These are phyloP conservation scores for Pyrenochaeta sp. DNA, from an alignment of 2,329 filamentous ascomycete species.

Conservation along the genomic window DNA sequence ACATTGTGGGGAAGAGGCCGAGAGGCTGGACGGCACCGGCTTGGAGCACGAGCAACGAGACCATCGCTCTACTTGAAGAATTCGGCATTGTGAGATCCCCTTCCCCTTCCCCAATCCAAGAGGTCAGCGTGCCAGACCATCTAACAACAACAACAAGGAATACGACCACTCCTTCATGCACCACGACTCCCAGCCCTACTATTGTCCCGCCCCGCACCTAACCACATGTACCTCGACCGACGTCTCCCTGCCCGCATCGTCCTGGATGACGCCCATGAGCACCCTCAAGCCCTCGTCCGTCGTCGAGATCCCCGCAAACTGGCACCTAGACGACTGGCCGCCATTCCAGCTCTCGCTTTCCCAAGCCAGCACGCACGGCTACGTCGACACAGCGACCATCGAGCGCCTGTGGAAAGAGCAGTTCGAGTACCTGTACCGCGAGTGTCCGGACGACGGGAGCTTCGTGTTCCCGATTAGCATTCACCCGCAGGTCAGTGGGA, in stretches of 20 bases:
- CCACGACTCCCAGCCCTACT: slow-evolving; percentile 56
- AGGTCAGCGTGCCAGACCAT: no score
- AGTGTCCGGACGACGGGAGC: slow-evolving; percentile 49
- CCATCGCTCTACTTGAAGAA: slow-evolving; percentile 51
- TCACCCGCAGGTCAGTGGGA: slow-evolving; percentile 58
- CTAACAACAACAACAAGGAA: no score
- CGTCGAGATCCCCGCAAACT: slow-evolving; percentile 57
- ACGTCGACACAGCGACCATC: slow-evolving; percentile 51
- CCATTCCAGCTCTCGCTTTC: slow-evolving; percentile 52
- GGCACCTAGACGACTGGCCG: slow-evolving; percentile 61
- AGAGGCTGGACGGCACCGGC: slow-evolving; percentile 55
- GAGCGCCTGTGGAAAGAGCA: slow-evolving; percentile 57
- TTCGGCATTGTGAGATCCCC: slow-evolving; percentile 44
- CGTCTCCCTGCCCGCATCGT: slow-evolving; percentile 35
- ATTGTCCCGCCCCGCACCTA: slow-evolving; percentile 36
- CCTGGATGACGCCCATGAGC: slow-evolving; percentile 51
- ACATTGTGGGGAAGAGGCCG: slow-evolving; percentile 51
- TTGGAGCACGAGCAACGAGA: slow-evolving; percentile 50
- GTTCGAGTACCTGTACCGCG: slow-evolving; percentile 55
- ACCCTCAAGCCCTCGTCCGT: slow-evolving; percentile 41
- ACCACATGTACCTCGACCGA: slow-evolving; percentile 55
- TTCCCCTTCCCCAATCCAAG: no score
- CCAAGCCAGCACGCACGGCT: slow-evolving; percentile 62
- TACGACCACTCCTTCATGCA: slow-evolving; percentile 61
- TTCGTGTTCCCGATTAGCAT: slow-evolving; percentile 59